Evolutionary conservation across 2,329 filamentous ascomycete species (phyloP), one percentile per base, ranked within the genome.

Genomic region (Sarocladiaceae sp.): DNA sequence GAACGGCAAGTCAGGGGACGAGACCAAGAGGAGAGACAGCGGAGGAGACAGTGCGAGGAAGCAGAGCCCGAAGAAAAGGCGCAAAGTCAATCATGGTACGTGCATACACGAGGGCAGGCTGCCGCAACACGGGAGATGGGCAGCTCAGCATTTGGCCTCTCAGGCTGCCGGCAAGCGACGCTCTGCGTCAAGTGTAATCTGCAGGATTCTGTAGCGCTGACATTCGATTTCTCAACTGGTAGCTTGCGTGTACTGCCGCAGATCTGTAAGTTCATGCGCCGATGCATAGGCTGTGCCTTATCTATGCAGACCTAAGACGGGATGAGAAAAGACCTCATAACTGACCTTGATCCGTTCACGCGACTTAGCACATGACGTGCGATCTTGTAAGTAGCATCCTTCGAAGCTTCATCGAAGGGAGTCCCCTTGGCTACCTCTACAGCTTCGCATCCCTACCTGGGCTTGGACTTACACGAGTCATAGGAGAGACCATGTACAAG

Each of bases 401-500:
- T n/a, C n/a, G n/a, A n/a, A n/a, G n/a, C n/a, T n/a, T n/a, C n/a
- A n/a, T n/a, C n/a, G n/a, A n/a, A n/a, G n/a, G n/a, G n/a, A n/a
- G n/a, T n/a, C n/a, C n/a, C n/a, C n/a, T n/a, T n/a, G n/a, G n/a
- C n/a, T n/a, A n/a, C n/a, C n/a, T n/a, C n/a, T n/a, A n/a, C n/a
- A n/a, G n/a, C n/a, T n/a, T n/a, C n/a, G n/a, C n/a, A n/a, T 13
- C 16, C 33, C 6, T 48, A 46, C 45, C 45, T 51, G 53, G 53
- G 48, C 50, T 46, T 33, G 26, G 15, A 52, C 60, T 63, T 50
- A 63, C 52, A 46, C n/a, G n/a, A n/a, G n/a, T n/a, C n/a, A n/a
- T n/a, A 94, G 88, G 88, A 95, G 72, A 84, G 93, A 63, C 93
- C 93, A 59, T 98, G 93, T 77, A 91, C 88, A 58, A 81, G 93